Percentiles rank a stretch among this genome's conserved stretches.
Conservation (phyloP, 2,329 filamentous ascomycete genomes). For the Penicillium sp. region DNA sequence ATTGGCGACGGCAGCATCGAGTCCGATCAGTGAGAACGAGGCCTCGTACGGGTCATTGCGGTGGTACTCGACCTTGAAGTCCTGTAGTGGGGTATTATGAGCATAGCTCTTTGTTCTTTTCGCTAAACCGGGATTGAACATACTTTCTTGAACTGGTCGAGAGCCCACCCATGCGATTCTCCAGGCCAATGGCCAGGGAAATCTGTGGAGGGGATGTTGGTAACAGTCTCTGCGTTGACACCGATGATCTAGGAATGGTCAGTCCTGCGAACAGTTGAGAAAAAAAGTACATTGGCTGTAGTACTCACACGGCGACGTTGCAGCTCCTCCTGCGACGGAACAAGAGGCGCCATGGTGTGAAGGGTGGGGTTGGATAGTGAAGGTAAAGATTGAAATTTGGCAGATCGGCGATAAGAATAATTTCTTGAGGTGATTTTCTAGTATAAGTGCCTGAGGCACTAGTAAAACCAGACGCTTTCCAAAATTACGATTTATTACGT, state of each 20-base stretch:
- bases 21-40: slow-evolving; percentile 85
- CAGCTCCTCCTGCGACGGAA: slow-evolving; percentile 45
- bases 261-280: background rate
- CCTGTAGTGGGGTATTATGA: slow-evolving; percentile 39
- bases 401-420: slow-evolving; percentile 28
- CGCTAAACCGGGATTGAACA: slow-evolving; percentile 6
- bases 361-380: slow-evolving; percentile 17
- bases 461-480: background rate
- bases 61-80: slow-evolving; percentile 78
- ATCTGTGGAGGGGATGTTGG: slow-evolving; percentile 83
- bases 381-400: slow-evolving; percentile 21
- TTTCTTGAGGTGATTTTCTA: slow-evolving; percentile 35
- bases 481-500: background rate
- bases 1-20: slow-evolving; percentile 92
- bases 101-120: background rate
- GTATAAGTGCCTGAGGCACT: slow-evolving; percentile 30
- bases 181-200: slow-evolving; percentile 89
- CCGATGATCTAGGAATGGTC: slow-evolving; percentile 66
- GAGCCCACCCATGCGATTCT: slow-evolving; percentile 79
- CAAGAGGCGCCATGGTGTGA: slow-evolving; percentile 43
- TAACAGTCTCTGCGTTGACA: slow-evolving; percentile 87
- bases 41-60: slow-evolving; percentile 74
- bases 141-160: slow-evolving; percentile 68
- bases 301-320: slow-evolving; percentile 43
- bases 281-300: background rate